Evolutionary conservation across 257 asterid genomes (phyloP).

Genomic region (Solanum chilense): DNA sequence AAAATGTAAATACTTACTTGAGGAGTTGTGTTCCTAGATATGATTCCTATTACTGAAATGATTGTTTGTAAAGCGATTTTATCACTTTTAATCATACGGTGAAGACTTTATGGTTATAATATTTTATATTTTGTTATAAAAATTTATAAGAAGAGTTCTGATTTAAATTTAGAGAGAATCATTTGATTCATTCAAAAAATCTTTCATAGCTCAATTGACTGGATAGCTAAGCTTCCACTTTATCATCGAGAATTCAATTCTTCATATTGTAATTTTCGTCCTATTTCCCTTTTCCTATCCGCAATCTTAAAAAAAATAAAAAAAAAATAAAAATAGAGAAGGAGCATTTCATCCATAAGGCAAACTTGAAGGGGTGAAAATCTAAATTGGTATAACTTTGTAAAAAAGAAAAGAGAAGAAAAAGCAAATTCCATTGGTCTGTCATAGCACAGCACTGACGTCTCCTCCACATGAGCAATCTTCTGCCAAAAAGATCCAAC

Average conservation of each 20-base stretch:
- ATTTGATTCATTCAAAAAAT: not conserved
- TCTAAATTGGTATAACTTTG: not conserved
- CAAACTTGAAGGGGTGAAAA: not conserved
- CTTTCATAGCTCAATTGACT: not conserved
- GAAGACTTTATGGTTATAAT: too few relatives aligned
- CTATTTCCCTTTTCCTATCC: not conserved
- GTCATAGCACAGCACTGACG: not conserved
- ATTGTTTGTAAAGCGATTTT: too few relatives aligned
- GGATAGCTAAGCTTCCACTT: not conserved
- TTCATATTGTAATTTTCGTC: not conserved
- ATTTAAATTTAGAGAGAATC: not conserved
- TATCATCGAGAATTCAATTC: not conserved
- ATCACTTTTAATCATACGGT: not conserved
- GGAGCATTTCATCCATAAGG: not conserved
- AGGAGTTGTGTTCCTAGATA: not conserved
- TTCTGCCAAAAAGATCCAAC: not conserved
- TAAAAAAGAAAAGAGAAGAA: not conserved
- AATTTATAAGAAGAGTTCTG: rapidly evolving
- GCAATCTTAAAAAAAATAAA: not conserved
- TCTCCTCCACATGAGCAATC: not conserved
- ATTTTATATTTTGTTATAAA: too few relatives aligned
- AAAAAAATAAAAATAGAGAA: not conserved
- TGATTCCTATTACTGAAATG: not conserved
- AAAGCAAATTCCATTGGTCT: not conserved
- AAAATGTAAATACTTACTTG: not conserved